Evolutionary conservation across 2,329 filamentous ascomycete species (phyloP).

Genomic region (Coniochaeta ligniaria): DNA sequence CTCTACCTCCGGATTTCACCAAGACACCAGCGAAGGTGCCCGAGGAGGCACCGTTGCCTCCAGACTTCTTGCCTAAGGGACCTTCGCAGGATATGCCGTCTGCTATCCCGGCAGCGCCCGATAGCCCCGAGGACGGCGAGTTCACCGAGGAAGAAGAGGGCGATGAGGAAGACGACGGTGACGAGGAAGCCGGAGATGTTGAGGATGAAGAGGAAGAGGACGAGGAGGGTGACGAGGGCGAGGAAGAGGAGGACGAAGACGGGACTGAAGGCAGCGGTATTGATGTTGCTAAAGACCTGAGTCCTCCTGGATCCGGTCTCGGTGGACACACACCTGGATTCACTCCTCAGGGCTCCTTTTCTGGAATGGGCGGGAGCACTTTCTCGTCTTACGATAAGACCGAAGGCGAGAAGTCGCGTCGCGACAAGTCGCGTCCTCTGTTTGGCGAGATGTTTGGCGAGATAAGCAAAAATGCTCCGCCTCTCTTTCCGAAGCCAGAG

Average conservation of each 20-base stretch:
- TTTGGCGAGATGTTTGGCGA: slow-evolving; percentile 57
- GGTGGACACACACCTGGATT: slow-evolving; percentile 38
- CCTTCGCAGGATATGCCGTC: neutral
- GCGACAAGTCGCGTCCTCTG: no score
- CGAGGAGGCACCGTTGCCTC: slow-evolving; percentile 18
- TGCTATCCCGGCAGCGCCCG: slow-evolving; percentile 25
- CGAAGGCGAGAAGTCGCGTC: slow-evolving; percentile 32
- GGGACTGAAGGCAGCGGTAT: slow-evolving; percentile 52
- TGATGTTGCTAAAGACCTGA: slow-evolving; percentile 58
- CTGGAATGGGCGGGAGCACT: slow-evolving; percentile 34
- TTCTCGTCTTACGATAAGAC: slow-evolving; percentile 40
- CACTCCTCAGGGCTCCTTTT: slow-evolving; percentile 54
- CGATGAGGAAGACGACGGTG: slow-evolving; percentile 27
- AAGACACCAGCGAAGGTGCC: slow-evolving; percentile 16
- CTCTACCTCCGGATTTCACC: slow-evolving; percentile 26
- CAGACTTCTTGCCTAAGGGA: slow-evolving; percentile 11
- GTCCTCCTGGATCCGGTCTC: slow-evolving; percentile 32
- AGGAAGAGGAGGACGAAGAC: slow-evolving; percentile 39
- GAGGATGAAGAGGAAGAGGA: slow-evolving; percentile 32
- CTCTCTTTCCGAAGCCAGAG: slow-evolving; percentile 44
- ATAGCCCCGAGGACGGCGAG: slow-evolving; percentile 17
- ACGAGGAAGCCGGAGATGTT: slow-evolving; percentile 30
- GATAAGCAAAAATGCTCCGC: slow-evolving; percentile 38
- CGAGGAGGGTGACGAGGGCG: slow-evolving; percentile 31
- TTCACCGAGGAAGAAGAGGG: slow-evolving; percentile 25